Base-by-base conservation (phyloP, 257 asterid species). In the Solanum pinnatisectum region DNA sequence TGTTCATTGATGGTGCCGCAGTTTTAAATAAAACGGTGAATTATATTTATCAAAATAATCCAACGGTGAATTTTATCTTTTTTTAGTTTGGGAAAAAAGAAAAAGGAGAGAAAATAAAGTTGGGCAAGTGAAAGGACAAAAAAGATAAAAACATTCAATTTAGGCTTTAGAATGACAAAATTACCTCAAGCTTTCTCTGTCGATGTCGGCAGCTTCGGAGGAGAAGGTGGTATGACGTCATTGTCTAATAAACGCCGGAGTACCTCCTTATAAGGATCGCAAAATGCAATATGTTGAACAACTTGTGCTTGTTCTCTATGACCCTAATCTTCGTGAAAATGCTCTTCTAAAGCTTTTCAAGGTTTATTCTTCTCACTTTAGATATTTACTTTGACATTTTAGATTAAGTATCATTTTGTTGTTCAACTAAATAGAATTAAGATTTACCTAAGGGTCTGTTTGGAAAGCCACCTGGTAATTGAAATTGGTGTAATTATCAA, bases 241-340 rank as follows among this genome's bases (percentile, higher is more conserved):
- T 85, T 90, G 18, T 39, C 82, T 4, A 46, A 91, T n/a, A 84
- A 84, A 88, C n/a, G 91, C 52, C 4, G 88, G 90, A 25, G 25
- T 25, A 49, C 89, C 56, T 22, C 88, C 77, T 35, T 89, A 84
- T 88, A 94, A 91, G 89, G 98, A 94, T 81, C 89, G 95, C 71
- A 93, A 92, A 78, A 91, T 94, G 94, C 96, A 93, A 90, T 92
- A 94, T 23, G 93, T 95, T 52, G 88, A 72, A 36, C 84, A 87
- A 78, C 84, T 85, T 36, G 90, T 87, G 76, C 65, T 90, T 59
- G 88, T 90, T 85, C 92, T 91, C 36, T 42, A 10, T 71, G 73
- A 84, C 33, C 56, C 22, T 14, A 40, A 87, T 30, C 90, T 11
- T 52, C 84, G 88, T 6, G 90, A 77, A 83, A 74, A 86, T 20